A percentile compares a stretch with the other conserved stretches of the same genome.
phyloP scores from a whole-genome alignment of 345 rosid species.

The Tarenaya hassleriana region DNA sequence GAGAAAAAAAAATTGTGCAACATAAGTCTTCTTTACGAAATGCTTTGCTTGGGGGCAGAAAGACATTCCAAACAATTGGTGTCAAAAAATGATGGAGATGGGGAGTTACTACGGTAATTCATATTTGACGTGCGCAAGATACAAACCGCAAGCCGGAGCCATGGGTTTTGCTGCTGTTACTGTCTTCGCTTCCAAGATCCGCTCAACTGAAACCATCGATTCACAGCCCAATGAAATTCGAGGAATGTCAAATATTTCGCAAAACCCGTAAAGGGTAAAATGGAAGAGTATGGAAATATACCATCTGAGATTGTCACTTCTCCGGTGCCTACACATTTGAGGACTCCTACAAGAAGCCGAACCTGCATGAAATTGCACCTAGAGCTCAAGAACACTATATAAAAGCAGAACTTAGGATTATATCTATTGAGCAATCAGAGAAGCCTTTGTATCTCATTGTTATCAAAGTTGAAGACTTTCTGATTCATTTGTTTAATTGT shows the following conservation, averaged over 20 bases:
- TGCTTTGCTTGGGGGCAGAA: no score
- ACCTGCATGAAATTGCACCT: slow-evolving; percentile 45
- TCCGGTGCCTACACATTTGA: slow-evolving; percentile 82
- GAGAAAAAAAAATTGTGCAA: no score
- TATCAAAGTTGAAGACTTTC: no score
- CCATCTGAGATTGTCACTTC: slow-evolving; percentile 61
- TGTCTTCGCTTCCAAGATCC: slow-evolving; percentile 62
- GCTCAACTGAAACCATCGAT: slow-evolving; percentile 42
- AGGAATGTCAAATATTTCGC: not conserved
- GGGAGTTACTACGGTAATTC: slow-evolving; percentile 36
- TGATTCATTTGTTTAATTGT: not conserved
- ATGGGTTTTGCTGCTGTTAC: slow-evolving; percentile 68
- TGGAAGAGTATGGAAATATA: slow-evolving; percentile 23
- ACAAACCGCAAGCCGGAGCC: slow-evolving; percentile 87
- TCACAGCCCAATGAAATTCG: not conserved
- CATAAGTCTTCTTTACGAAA: no score
- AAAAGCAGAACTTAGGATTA: not conserved
- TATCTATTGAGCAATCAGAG: no score
- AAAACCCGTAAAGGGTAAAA: slow-evolving; percentile 6
- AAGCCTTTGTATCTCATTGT: no score
- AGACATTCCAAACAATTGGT: no score
- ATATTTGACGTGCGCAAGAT: slow-evolving; percentile 75
- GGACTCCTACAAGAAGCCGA: slow-evolving; percentile 74
- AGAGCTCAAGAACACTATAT: slow-evolving; percentile 5
- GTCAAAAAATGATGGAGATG: no score